Conservation (phyloP, 352 stramenopile genomes). For the Globisporangium parvum region DNA sequence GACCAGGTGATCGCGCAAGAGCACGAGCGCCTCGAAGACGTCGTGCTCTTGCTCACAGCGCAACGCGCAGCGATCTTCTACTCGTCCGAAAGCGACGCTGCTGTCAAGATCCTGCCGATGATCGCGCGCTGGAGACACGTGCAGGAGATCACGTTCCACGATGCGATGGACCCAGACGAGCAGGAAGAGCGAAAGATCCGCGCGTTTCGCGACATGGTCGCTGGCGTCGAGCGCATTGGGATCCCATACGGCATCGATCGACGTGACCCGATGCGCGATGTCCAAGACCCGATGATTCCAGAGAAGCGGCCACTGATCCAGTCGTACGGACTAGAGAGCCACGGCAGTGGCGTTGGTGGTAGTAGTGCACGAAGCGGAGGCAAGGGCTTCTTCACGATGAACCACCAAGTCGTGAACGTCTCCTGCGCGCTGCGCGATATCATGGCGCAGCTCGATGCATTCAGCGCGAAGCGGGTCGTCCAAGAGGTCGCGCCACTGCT, state of each 20-base stretch:
- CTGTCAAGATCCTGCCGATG: constrained; percentile 50
- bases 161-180: constrained; percentile 60
- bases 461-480: constrained; percentile 44
- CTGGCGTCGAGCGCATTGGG: constrained; percentile 33
- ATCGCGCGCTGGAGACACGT: constrained; percentile 68
- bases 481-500: constrained; percentile 51
- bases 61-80: constrained; percentile 50
- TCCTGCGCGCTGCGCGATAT: constrained; percentile 25
- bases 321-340: constrained; percentile 50
- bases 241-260: constrained; percentile 44
- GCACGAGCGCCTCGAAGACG: constrained; percentile 59
- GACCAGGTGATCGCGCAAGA: constrained; percentile 68
- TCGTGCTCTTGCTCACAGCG: constrained; percentile 51
- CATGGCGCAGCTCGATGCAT: constrained; percentile 47
- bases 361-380: constrained; percentile 4
- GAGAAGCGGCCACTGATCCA: constrained; percentile 79
- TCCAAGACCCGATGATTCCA: constrained; percentile 44
- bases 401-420: constrained; percentile 58
- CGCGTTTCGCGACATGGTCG: constrained; percentile 63
- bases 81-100: constrained; percentile 56
- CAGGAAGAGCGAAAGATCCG: constrained; percentile 63
- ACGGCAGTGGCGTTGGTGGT: too few relatives aligned
- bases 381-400: constrained; percentile 77
- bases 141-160: constrained; percentile 55
- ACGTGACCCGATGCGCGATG: constrained; percentile 16